Percentiles rank a stretch among this genome's conserved stretches.
These are phyloP conservation scores for Ailanthus altissimus DNA, from an alignment of 345 rosid genomes.

Conservation along the genomic window DNA sequence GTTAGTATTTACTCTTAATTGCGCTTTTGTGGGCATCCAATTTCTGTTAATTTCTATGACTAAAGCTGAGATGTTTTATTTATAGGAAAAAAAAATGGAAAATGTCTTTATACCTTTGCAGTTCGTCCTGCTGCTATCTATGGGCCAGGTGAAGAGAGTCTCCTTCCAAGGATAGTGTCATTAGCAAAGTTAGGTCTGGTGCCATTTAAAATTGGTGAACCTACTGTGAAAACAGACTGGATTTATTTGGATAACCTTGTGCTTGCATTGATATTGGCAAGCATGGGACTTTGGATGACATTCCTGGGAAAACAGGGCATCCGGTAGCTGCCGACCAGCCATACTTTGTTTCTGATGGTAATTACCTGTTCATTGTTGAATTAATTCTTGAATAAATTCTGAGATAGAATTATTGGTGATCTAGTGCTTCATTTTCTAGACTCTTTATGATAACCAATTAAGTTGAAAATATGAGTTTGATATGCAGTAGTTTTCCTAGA, in stretches of 20 bases:
- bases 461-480: not conserved
- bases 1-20: slow-evolving; percentile 41
- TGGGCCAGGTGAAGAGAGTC: slow-evolving; percentile 95
- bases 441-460: not conserved
- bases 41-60: not conserved
- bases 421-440: slow-evolving; percentile 5
- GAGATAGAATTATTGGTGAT: not conserved
- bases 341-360: slow-evolving; percentile 95
- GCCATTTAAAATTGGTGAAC: slow-evolving; percentile 61
- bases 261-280: slow-evolving; percentile 71
- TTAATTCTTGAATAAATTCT: not conserved
- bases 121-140: slow-evolving; percentile 94
- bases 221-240: slow-evolving; percentile 83
- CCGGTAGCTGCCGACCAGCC: slow-evolving; percentile 94
- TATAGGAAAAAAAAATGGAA: slow-evolving; percentile 57
- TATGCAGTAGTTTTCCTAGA: not conserved
- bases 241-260: slow-evolving; percentile 87
- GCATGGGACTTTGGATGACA: slow-evolving; percentile 93
- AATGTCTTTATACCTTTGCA: slow-evolving; percentile 70
- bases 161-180: slow-evolving; percentile 78
- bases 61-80: slow-evolving; percentile 12
- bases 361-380: slow-evolving; percentile 3
- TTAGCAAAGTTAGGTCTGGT: slow-evolving; percentile 69
- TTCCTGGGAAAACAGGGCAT: slow-evolving; percentile 63
- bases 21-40: not conserved